These are phyloP conservation scores for Pascua sp. DNA, from an alignment of 1,284 basidiomycete species.

Conservation along the genomic window DNA sequence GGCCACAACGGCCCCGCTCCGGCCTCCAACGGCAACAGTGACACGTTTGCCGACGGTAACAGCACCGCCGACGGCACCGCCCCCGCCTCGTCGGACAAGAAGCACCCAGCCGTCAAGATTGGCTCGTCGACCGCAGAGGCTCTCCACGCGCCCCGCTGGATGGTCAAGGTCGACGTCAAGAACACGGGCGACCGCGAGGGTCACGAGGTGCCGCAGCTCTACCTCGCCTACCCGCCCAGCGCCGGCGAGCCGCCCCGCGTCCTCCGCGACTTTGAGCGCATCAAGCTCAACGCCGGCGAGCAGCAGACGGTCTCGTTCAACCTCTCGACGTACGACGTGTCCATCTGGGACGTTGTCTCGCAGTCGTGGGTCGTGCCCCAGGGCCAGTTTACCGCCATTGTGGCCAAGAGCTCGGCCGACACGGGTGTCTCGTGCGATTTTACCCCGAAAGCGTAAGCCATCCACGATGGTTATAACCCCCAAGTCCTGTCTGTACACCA, in stretches of 20 bases:
- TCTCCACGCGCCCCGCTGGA: slow-evolving; percentile 46
- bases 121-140: slow-evolving; percentile 4
- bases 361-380: slow-evolving; percentile 48
- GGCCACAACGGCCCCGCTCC: background rate
- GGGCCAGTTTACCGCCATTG: slow-evolving; percentile 42
- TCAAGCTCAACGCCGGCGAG: slow-evolving; percentile 43
- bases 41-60: no score
- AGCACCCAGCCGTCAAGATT: background rate
- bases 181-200: slow-evolving; percentile 51
- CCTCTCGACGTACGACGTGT: slow-evolving; percentile 48
- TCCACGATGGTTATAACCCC: no score
- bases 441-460: no score
- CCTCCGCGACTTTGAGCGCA: slow-evolving; percentile 42
- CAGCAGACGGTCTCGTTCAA: slow-evolving; percentile 39
- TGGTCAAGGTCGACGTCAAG: slow-evolving; percentile 47
- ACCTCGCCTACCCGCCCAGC: slow-evolving; percentile 45
- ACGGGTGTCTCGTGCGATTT: background rate
- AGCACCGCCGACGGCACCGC: background rate
- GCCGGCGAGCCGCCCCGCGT: slow-evolving; percentile 49
- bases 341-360: slow-evolving; percentile 47
- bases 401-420: slow-evolving; percentile 24
- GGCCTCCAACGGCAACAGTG: background rate
- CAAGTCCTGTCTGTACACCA: no score
- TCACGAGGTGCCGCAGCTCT: slow-evolving; percentile 49
- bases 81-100: background rate